Base-by-base conservation (phyloP, 805 yeast genomes). In the Candida xiaguanensis region DNA sequence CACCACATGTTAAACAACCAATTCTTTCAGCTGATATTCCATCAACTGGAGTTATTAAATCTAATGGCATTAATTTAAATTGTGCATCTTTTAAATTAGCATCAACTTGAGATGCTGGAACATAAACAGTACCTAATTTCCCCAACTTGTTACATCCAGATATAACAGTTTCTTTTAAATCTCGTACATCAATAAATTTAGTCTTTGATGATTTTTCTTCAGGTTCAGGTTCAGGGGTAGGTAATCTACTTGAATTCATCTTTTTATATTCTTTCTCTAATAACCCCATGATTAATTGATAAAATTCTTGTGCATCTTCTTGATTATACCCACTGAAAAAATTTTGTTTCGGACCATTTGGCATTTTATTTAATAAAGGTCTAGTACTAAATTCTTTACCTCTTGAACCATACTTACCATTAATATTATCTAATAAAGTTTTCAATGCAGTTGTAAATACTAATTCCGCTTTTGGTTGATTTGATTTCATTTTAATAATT, bases 221-320 rank as follows among this genome's bases (percentile, higher is more conserved):
- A 15, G 41, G 40, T 25, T 53, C 57, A 6, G 56, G 53, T 22
- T 53, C 56, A 7, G 56, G 56, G 17, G 58, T 46, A 3, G 52
- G 25, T 32, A 58, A 44, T 36, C 60, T 50, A 19, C 52, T 46
- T 44, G 48, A 30, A 8, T 44, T 42, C 19, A 50, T 43, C n/a
- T 55, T 57, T 57, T 63, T 67, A 59, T 58, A 63, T 39, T 81
- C 85, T 29, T 66, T 66, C 52, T 85, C 95, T 23, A 85, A 64
- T 41, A 82, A 77, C 30, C 75, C 70, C 72, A 85, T 68, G 2
- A 85, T 74, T 37, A 82, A 72, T 57, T 90, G 97, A 65, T 90
- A 90, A 53, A 90, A 90, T 58, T 90, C 98, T 61, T 90, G 96
- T 0, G 97, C 97, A 64, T 90, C 98, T 59, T 90, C 96, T 63